These are phyloP conservation scores for Colletotrichum filicis DNA, from an alignment of 2,329 filamentous ascomycete species.

Conservation along the genomic window DNA sequence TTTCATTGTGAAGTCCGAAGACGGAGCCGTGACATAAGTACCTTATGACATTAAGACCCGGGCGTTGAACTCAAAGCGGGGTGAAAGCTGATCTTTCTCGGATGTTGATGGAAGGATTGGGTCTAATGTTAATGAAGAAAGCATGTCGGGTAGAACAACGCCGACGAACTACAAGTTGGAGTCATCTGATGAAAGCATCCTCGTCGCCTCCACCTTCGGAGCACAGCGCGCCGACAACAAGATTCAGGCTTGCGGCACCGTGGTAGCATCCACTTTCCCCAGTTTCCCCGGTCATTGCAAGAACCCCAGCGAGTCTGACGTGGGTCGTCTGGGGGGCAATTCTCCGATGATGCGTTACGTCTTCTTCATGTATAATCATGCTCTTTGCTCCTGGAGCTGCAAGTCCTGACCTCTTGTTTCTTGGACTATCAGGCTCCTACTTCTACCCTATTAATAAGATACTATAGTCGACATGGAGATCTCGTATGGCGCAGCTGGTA, in stretches of 20 bases:
- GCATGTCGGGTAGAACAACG: background rate
- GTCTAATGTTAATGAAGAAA: background rate
- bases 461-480: background rate
- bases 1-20: background rate
- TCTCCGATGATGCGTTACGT: background rate
- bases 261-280: constrained; percentile 9
- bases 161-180: constrained; percentile 5
- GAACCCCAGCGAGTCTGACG: background rate
- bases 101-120: background rate
- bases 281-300: background rate
- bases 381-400: background rate
- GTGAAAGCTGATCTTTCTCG: background rate
- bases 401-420: background rate
- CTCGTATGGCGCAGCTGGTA: constrained; percentile 3
- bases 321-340: background rate
- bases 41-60: background rate
- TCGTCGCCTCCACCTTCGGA: constrained; percentile 12
- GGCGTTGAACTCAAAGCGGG: background rate
- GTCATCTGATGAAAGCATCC: background rate
- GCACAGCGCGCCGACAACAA: background rate
- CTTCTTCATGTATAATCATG: background rate
- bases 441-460: background rate
- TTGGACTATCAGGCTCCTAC: background rate
- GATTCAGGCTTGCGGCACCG: background rate
- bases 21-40: background rate